Base-by-base conservation (phyloP, 2,329 filamentous ascomycete genomes). In the Aspergillus eucalypticola region DNA sequence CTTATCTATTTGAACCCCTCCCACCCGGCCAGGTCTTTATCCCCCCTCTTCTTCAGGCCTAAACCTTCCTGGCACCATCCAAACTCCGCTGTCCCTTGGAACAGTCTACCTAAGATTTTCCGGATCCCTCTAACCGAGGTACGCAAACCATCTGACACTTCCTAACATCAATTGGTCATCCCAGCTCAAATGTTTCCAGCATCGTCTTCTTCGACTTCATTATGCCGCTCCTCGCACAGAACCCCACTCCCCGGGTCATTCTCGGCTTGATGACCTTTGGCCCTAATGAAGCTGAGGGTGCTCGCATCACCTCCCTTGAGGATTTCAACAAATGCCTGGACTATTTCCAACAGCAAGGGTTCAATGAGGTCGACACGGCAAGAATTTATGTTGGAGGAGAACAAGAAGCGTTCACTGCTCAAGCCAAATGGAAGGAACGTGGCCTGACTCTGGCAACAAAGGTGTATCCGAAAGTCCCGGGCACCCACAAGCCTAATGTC, bases 221-320 rank as follows among this genome's bases (percentile, higher is more conserved):
- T 17, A 78, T 78, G 76, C 74, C 74, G 67, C 68, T 78, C 29
- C 60, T 78, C 49, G 71, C 67, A 35, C 75, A 76, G 60, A 75
- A 71, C 44, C 64, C 66, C 23, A 89, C 86, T 67, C 83, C 88
- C 64, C 85, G 90, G 64, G 82, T 92, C 69, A 91, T 96, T 81
- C 86, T 96, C 41, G 91, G 92, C 65, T 83, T 92, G 57, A 95
- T 96, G 92, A 93, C 89, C 71, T 92, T 92, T 79, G 90, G 89
- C 29, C 86, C 90, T 2, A 84, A 86, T 59, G 82, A 83, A 60
- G 73, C 74, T 15, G 72, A 76, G 11, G 91, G 90, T 38, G 90
- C 89, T 48, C 87, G 91, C 49, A 87, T 96, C 70, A 93, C 90
- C 21, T 81, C 80, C 17, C 75, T 86, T n/a, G 80, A 86, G 60